Evolutionary conservation across 345 rosid species (phyloP), one percentile per base, ranked within the genome.

Genomic region (Heritiera fomes): DNA sequence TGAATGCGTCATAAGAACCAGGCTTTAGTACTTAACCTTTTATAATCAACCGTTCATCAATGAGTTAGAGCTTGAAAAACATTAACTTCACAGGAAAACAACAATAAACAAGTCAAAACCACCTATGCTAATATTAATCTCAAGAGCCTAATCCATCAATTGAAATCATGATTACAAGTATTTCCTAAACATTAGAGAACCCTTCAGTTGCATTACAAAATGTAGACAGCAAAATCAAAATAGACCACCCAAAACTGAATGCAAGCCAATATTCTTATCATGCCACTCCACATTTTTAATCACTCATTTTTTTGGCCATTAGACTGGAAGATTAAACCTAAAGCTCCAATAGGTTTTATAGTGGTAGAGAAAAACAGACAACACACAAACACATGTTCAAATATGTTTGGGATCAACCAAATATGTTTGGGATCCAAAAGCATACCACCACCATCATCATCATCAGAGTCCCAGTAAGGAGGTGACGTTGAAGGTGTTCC

Each of bases 401-500:
- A 75, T 69, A 68, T 11, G 49, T 18, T 50, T 28, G 34, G 7
- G 4, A n/a, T 52, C 34, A 66, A 30, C 59, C 14, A 50, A 8
- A 53, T 49, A 12, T 7, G 12, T 17, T 77, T 64, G 46, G 62
- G 18, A 53, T 12, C 56, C 62, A 74, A 73, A 62, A 50, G 55
- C 82, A 83, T 88, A 88, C 92, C 95, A 78, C 87, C 91, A 47
- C 86, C 95, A 8, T 92, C 95, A 4, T 92, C 97, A 1, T 91
- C 95, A 30, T 93, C 97, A 41, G 90, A 87, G 83, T 93, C 98
- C 98, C 97, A 93, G 71, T 88, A 93, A 1, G 95, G 91, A 15
- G 99, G 97, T 3, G 97, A 90, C 60, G 98, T 93, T 34, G 95
- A 92, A 71, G 97, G 92, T 46, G 84, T 90, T 79, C 97, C 98